Percentiles rank a stretch among this genome's conserved stretches.
Conservation (phyloP, 2,329 filamentous ascomycete species). For the Neocatenulostroma microsporum region DNA sequence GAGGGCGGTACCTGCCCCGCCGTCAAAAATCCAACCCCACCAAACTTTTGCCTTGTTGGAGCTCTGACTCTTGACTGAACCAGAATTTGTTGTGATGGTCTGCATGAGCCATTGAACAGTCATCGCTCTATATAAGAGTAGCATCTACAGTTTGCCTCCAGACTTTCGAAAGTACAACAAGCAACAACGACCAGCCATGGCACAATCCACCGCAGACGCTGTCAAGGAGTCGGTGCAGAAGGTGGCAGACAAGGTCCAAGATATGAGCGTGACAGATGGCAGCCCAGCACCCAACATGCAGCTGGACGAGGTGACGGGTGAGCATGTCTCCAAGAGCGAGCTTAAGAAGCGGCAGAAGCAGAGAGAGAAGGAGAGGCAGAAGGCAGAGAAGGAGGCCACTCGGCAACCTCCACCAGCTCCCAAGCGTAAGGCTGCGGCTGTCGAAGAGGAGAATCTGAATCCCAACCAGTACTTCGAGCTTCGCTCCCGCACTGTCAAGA, state of each 20-base stretch:
- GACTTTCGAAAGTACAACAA: too few species aligned
- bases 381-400: conserved; percentile 73
- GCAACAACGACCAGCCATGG: neutral
- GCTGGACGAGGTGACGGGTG: conserved; percentile 89
- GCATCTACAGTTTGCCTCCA: too few species aligned
- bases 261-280: conserved; percentile 28
- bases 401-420: conserved; percentile 51
- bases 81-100: too few species aligned
- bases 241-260: conserved; percentile 28
- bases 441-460: conserved; percentile 61
- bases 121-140: too few species aligned
- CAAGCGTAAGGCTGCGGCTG: conserved; percentile 52
- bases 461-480: conserved; percentile 97
- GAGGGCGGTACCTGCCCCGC: too few species aligned
- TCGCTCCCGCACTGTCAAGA: conserved; percentile 72
- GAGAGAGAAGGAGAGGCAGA: conserved; percentile 77
- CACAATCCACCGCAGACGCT: conserved; percentile 28
- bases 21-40: too few species aligned
- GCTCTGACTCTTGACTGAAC: too few species aligned
- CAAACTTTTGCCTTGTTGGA: too few species aligned
- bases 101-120: too few species aligned
- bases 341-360: conserved; percentile 94
- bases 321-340: conserved; percentile 55
- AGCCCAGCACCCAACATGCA: conserved; percentile 48
- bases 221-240: conserved; percentile 31